Conservation (phyloP, 352 stramenopile genomes). For the Phytopythium chamaehyphon region DNA sequence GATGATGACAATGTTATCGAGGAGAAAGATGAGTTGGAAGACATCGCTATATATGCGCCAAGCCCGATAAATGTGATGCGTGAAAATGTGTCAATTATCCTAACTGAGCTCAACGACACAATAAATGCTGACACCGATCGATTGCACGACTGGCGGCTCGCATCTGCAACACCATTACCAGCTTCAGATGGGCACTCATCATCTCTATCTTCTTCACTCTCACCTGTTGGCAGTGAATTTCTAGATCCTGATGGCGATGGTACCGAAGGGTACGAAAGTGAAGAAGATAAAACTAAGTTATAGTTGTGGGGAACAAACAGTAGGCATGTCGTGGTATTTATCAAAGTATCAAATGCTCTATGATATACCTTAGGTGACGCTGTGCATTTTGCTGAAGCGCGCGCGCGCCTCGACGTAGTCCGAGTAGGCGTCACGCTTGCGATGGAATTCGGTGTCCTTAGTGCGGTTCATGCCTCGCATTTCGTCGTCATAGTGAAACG, state of each 20-base stretch:
- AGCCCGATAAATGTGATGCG: neutral
- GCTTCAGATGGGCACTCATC: constrained; percentile 10
- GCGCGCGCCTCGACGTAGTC: constrained; percentile 86
- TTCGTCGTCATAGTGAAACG: constrained; percentile 62
- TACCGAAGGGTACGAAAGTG: neutral
- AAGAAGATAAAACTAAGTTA: neutral
- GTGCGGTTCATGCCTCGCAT: constrained; percentile 77
- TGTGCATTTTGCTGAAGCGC: constrained; percentile 89
- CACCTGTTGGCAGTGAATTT: neutral
- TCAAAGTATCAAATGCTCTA: neutral
- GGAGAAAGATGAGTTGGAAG: neutral
- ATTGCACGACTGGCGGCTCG: constrained; percentile 6
- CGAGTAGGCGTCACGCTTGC: constrained; percentile 84
- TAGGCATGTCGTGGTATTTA: no score
- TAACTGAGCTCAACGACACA: neutral
- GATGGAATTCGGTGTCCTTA: constrained; percentile 70
- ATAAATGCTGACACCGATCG: neutral
- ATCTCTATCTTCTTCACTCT: neutral
- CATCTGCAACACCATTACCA: constrained; percentile 11
- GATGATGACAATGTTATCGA: neutral
- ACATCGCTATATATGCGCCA: neutral
- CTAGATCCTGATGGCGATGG: neutral
- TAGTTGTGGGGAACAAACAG: no score
- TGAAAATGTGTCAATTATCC: neutral
- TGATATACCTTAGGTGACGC: constrained; percentile 61